A percentile compares a stretch with the other conserved stretches of the same genome.
These are phyloP conservation scores for Tolypocladium guangdongense DNA, from an alignment of 2,329 filamentous ascomycete species.

Conservation along the genomic window DNA sequence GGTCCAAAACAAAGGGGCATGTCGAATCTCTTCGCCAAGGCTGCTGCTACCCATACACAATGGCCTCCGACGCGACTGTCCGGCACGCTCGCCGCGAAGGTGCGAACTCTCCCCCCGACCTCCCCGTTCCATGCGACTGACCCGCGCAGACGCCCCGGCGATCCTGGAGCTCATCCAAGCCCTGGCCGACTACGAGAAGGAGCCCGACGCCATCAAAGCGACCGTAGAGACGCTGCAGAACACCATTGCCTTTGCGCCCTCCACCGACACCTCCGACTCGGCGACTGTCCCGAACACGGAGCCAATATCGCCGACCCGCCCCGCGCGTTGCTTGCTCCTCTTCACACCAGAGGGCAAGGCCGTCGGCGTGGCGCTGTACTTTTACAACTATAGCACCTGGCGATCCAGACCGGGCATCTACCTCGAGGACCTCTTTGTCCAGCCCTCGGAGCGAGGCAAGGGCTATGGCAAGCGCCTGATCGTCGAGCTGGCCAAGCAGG, in stretches of 20 bases:
- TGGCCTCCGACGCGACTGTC: conserved; percentile 5
- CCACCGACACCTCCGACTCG: conserved; percentile 30
- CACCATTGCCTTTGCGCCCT: conserved; percentile 68
- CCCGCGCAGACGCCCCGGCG: conserved; percentile 56
- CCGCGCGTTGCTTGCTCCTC: conserved; percentile 67
- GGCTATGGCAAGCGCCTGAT: conserved; percentile 75
- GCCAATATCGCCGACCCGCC: conserved; percentile 43
- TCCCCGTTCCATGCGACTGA: conserved; percentile 5
- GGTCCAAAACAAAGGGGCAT: not conserved
- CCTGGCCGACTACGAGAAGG: conserved; percentile 80
- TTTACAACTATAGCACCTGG: conserved; percentile 96
- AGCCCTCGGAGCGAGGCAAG: conserved; percentile 54
- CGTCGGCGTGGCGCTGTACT: conserved; percentile 80
- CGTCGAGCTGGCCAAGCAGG: conserved; percentile 67
- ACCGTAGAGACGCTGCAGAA: conserved; percentile 60
- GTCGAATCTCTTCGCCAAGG: too few species aligned
- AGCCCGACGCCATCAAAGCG: conserved; percentile 61
- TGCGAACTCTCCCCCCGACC: conserved; percentile 14
- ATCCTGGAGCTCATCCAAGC: conserved; percentile 77
- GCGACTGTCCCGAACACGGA: conserved; percentile 33
- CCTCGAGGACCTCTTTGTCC: conserved; percentile 86
- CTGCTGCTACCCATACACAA: not conserved
- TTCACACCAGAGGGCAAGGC: conserved; percentile 33
- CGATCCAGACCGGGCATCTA: conserved; percentile 78
- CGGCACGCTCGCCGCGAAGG: conserved; percentile 48